These are phyloP conservation scores for Lunasporangiospora selenospora DNA, from an alignment of 192 early-diverging fungal genomes.

Conservation along the genomic window DNA sequence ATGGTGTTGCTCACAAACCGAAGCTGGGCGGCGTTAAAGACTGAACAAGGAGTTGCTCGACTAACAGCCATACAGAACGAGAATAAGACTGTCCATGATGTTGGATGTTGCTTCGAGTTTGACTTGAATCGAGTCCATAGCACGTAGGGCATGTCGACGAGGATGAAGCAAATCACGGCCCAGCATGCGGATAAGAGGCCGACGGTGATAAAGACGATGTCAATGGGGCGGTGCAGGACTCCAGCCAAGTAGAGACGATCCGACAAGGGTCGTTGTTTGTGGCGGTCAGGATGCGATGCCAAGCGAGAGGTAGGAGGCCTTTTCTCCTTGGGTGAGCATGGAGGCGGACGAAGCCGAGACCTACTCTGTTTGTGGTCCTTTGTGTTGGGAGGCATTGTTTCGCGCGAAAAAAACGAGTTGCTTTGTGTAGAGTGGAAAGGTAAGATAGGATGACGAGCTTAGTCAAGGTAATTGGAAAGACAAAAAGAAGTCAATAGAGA, in stretches of 20 bases:
- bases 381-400: slow-evolving; percentile 10
- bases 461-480: neutral
- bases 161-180: slow-evolving; percentile 1
- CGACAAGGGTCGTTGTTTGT: neutral
- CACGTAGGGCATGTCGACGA: slow-evolving; percentile 21
- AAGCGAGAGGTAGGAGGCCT: neutral
- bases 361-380: slow-evolving; percentile 3
- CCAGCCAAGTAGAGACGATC: slow-evolving; percentile 27
- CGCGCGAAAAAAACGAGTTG: too few species aligned
- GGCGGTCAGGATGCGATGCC: neutral
- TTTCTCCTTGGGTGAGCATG: neutral
- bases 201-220: slow-evolving; percentile 5
- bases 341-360: neutral
- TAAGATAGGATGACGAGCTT: too few species aligned
- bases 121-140: slow-evolving; percentile 14
- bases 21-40: slow-evolving; percentile 27
- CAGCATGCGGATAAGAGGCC: slow-evolving; percentile 6
- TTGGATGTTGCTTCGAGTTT: slow-evolving; percentile 26
- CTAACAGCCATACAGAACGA: slow-evolving; percentile 38
- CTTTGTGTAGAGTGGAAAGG: too few species aligned
- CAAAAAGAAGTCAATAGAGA: neutral
- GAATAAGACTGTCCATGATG: slow-evolving; percentile 25
- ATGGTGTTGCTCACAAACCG: slow-evolving; percentile 35
- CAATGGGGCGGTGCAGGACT: slow-evolving; percentile 20
- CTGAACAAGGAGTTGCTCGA: slow-evolving; percentile 21